These are phyloP conservation scores for Zoysia pacifica DNA, from an alignment of 176 grass and related monocot species.

Conservation along the genomic window DNA sequence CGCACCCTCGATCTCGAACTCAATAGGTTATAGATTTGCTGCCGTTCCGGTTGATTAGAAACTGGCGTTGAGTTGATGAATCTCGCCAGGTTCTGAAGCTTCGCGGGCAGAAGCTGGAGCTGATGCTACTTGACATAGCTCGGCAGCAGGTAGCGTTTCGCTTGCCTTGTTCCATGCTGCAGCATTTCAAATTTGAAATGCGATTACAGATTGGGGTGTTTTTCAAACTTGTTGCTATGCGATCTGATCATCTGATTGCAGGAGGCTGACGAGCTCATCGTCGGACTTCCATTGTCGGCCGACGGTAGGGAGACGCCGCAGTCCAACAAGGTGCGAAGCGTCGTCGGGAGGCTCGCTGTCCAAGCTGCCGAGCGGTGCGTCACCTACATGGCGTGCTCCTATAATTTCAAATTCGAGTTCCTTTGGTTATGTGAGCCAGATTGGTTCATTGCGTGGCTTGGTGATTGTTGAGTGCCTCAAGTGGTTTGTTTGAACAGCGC, in stretches of 20 bases:
- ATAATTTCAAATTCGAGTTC: not conserved
- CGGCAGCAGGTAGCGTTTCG: not conserved
- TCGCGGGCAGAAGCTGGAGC: conserved; percentile 70
- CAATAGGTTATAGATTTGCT: not conserved
- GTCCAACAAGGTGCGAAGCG: conserved; percentile 75
- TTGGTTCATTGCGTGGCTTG: conserved; percentile 1
- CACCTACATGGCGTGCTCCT: not conserved
- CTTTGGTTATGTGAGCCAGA: not conserved
- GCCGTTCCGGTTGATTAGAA: not conserved
- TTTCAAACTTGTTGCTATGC: not conserved
- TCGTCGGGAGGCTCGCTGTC: conserved; percentile 71
- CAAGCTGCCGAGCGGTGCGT: conserved; percentile 72
- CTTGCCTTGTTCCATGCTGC: not conserved
- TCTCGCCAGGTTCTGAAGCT: conserved; percentile 67
- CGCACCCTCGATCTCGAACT: not conserved
- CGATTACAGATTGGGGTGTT: not conserved
- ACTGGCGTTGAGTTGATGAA: not conserved
- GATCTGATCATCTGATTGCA: not conserved
- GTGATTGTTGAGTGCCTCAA: conserved; percentile 21
- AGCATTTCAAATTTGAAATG: not conserved
- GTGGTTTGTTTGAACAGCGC: conserved; percentile 42
- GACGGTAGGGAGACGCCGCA: conserved; percentile 69
- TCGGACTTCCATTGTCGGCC: conserved; percentile 67
- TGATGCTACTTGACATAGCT: conserved; percentile 2
- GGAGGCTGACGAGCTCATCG: conserved; percentile 60